Evolutionary conservation across 805 yeast genomes (phyloP).

Genomic region (Nakazawaea ishiwadae): DNA sequence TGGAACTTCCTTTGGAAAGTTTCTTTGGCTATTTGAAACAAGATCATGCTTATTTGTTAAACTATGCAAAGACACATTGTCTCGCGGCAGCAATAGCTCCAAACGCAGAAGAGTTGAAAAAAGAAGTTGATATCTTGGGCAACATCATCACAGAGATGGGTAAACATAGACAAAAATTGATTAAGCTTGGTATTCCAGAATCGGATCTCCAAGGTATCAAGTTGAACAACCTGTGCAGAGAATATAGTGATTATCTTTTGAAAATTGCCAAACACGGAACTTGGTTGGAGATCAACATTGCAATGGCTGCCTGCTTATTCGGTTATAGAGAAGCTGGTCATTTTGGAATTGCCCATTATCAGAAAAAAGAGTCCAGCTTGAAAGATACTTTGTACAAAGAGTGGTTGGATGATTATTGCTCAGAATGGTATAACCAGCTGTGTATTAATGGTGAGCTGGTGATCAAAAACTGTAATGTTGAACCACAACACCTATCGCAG

Average conservation of each 20-base stretch:
- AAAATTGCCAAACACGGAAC: constrained; percentile 49
- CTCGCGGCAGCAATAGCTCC: constrained; percentile 63
- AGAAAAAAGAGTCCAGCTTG: constrained; percentile 26
- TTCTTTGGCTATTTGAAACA: constrained; percentile 48
- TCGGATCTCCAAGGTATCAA: constrained; percentile 38
- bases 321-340: constrained; percentile 63
- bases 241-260: constrained; percentile 57
- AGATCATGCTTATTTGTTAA: constrained; percentile 67
- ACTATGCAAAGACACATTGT: constrained; percentile 63
- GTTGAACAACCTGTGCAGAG: constrained; percentile 53
- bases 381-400: constrained; percentile 28
- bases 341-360: constrained; percentile 22
- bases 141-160: constrained; percentile 52
- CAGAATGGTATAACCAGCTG: constrained; percentile 54
- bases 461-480: constrained; percentile 34
- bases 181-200: constrained; percentile 30
- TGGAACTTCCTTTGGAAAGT: constrained; percentile 40
- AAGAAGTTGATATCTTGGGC: constrained; percentile 45
- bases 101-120: constrained; percentile 41
- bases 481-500: constrained; percentile 36
- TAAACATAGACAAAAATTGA: constrained; percentile 49
- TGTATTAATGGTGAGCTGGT: constrained; percentile 43
- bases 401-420: constrained; percentile 63
- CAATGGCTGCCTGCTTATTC: constrained; percentile 70
- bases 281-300: constrained; percentile 61